phyloP scores from a whole-genome alignment of 2,329 filamentous ascomycete species.

The Aplosporella prunicola region DNA sequence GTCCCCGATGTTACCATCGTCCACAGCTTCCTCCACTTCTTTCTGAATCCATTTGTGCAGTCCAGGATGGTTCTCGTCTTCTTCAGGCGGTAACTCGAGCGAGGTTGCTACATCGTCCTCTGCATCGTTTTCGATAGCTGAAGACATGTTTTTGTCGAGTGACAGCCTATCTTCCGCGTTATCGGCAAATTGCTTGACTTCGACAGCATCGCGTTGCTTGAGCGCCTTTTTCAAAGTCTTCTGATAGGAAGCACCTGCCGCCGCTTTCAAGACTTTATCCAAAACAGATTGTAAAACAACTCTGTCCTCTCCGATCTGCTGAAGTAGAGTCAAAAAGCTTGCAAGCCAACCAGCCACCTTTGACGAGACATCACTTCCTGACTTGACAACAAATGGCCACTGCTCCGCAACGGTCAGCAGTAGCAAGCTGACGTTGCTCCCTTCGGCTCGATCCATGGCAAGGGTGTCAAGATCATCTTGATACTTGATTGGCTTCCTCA shows the following conservation, averaged over 20 bases:
- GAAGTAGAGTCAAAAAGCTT: constrained; percentile 25
- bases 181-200: background rate
- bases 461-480: constrained; percentile 57
- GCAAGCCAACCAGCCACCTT: constrained; percentile 27
- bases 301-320: constrained; percentile 28
- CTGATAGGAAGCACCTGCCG: constrained; percentile 12
- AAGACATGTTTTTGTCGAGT: no score
- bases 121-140: background rate
- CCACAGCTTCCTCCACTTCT: constrained; percentile 66
- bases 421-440: constrained; percentile 3
- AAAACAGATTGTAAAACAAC: constrained; percentile 14
- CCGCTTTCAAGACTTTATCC: background rate
- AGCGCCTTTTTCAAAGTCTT: constrained; percentile 29
- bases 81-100: constrained; percentile 29
- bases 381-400: constrained; percentile 34
- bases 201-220: constrained; percentile 19
- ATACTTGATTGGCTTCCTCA: constrained; percentile 72
- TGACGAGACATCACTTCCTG: constrained; percentile 13
- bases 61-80: constrained; percentile 36
- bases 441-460: constrained; percentile 29
- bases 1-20: constrained; percentile 62
- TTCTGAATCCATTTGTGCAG: constrained; percentile 62
- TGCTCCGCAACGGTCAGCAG: constrained; percentile 22
- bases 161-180: background rate
- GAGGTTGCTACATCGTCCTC: constrained; percentile 1